Conservation (phyloP, 139 green algal species). For the Trebouxia sp. region DNA sequence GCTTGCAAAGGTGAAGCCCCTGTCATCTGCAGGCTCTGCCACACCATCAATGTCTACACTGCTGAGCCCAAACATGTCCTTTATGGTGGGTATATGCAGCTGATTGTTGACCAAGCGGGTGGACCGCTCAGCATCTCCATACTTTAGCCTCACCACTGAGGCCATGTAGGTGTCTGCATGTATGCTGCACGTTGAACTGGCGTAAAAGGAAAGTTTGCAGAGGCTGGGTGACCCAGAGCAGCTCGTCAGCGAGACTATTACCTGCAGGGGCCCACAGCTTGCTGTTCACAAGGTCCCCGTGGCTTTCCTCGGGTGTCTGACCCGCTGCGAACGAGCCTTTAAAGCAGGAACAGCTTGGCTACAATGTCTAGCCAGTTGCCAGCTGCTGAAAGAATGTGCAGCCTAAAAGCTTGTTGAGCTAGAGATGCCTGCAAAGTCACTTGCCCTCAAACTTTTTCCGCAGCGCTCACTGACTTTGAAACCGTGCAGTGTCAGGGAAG, state of each 20-base stretch:
- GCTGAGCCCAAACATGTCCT: constrained; percentile 15
- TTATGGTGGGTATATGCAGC: constrained; percentile 8
- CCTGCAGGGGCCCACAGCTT: background rate
- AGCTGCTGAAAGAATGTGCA: no score
- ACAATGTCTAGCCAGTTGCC: background rate
- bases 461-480: no score
- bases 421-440: no score
- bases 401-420: no score
- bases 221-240: no score
- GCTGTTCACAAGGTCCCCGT: background rate
- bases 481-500: no score
- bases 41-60: constrained; percentile 8
- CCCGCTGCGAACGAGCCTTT: background rate
- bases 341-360: background rate
- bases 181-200: background rate
- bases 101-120: constrained; percentile 8
- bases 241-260: no score
- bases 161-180: background rate
- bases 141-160: constrained; percentile 2
- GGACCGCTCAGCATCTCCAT: constrained; percentile 9
- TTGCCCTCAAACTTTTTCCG: no score
- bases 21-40: constrained; percentile 3
- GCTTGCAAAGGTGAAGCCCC: constrained; percentile 17
- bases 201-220: no score
- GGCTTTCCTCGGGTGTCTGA: background rate